Evolutionary conservation across 108 stramenopile genomes (phyloP).

Genomic region (Ochromonas danica): DNA sequence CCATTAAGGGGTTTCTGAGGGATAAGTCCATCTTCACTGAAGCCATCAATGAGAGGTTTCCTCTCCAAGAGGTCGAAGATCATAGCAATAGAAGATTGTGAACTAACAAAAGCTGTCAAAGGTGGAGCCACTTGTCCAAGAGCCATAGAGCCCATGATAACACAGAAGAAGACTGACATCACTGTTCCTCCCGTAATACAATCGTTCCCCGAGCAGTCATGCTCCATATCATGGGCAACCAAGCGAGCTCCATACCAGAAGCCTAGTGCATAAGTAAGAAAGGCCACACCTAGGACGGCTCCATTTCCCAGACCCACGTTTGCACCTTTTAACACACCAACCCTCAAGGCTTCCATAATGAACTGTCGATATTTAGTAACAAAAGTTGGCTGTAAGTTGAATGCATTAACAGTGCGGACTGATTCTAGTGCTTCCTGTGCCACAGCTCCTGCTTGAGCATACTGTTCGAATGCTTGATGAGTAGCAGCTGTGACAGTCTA

Average conservation of each 20-base stretch:
- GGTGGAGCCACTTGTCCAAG: conserved; percentile 37
- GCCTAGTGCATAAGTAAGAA: conserved; percentile 51
- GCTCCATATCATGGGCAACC: conserved; percentile 43
- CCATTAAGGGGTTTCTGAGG: background rate
- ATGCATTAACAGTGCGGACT: conserved; percentile 50
- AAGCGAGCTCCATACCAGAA: conserved; percentile 53
- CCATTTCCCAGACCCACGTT: conserved; percentile 52
- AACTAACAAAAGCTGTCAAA: background rate
- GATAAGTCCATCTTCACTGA: background rate
- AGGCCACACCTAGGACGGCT: conserved; percentile 39
- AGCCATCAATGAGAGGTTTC: conserved; percentile 50
- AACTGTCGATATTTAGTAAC: conserved; percentile 34
- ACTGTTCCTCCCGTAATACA: conserved; percentile 46
- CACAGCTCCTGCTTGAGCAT: too few species aligned
- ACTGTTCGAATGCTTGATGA: too few species aligned
- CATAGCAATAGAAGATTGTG: background rate
- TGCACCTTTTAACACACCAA: conserved; percentile 47
- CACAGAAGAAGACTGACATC: conserved; percentile 43
- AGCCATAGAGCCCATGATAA: conserved; percentile 49
- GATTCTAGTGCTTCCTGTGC: conserved; percentile 50
- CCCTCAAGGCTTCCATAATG: conserved; percentile 41
- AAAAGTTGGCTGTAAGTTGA: conserved; percentile 43
- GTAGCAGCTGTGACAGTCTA: too few species aligned
- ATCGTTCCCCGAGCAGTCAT: conserved; percentile 34
- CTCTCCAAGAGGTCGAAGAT: conserved; percentile 69